Conservation (phyloP, 2,329 filamentous ascomycete genomes). For the Alternaria incomplexa region DNA sequence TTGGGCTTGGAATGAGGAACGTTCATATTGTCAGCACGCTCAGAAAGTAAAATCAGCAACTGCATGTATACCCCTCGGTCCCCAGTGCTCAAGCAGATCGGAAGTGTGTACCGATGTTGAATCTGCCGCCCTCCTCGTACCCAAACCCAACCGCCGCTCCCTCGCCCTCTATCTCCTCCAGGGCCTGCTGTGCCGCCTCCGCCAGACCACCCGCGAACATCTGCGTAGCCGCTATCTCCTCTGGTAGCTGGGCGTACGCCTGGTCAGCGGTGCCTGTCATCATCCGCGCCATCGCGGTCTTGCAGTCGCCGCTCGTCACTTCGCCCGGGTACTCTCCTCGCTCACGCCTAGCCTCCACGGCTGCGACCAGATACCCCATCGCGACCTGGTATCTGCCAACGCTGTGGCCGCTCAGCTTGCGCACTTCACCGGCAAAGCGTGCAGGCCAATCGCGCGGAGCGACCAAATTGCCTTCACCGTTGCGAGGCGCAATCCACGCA, state of each 20-base stretch:
- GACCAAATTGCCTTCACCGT: not conserved
- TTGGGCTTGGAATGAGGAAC: not conserved
- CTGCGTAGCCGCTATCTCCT: not conserved
- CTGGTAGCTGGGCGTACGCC: not conserved
- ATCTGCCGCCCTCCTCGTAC: not conserved
- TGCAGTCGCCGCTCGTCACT: not conserved
- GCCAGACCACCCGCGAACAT: not conserved
- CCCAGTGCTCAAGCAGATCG: not conserved
- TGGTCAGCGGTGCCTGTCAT: not conserved
- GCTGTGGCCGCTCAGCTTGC: not conserved
- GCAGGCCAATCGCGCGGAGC: not conserved
- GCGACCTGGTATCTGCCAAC: not conserved
- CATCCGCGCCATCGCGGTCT: not conserved
- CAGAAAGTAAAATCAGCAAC: not conserved
- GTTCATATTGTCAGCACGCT: not conserved
- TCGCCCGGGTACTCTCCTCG: not conserved
- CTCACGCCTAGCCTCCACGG: not conserved
- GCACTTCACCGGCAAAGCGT: not conserved
- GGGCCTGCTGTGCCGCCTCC: not conserved
- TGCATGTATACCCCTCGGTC: not conserved
- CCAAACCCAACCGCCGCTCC: not conserved
- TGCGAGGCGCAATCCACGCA: not conserved
- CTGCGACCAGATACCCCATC: not conserved
- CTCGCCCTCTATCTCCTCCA: not conserved
- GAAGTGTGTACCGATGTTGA: not conserved